Conservation (phyloP, 2,329 filamentous ascomycete genomes). For the Fusarium fracticaudum region DNA sequence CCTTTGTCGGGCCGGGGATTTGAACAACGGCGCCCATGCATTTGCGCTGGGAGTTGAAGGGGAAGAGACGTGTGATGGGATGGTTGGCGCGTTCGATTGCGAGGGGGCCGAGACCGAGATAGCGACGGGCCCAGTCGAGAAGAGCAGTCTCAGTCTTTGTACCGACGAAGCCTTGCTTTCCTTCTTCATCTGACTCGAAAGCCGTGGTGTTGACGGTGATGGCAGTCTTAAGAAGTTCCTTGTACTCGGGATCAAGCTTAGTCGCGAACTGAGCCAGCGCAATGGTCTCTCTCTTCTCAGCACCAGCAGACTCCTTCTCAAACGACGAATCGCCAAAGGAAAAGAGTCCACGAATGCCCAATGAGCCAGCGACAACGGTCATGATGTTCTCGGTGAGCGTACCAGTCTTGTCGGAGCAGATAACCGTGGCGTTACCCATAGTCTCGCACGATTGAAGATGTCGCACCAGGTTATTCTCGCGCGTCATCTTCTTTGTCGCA, state of each 20-base stretch:
- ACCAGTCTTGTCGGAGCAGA: conserved; percentile 72
- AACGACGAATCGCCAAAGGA: conserved; percentile 57
- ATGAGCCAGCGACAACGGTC: conserved; percentile 75
- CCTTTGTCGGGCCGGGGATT: conserved; percentile 47
- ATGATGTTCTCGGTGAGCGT: conserved; percentile 70
- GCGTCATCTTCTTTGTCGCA: conserved; percentile 73
- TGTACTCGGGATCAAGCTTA: conserved; percentile 26
- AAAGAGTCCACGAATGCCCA: conserved; percentile 24
- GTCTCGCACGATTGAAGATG: conserved; percentile 74
- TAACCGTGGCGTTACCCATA: conserved; percentile 77
- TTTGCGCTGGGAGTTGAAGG: conserved; percentile 63
- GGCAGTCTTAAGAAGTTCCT: conserved; percentile 37
- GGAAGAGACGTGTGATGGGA: conserved; percentile 59
- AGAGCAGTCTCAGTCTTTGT: conserved; percentile 67
- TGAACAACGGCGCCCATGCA: conserved; percentile 66
- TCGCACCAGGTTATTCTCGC: conserved; percentile 75
- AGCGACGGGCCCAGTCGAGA: conserved; percentile 59
- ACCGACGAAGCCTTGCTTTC: conserved; percentile 57
- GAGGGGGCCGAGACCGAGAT: conserved; percentile 59
- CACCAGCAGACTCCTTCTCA: conserved; percentile 33
- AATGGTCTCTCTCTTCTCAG: conserved; percentile 6
- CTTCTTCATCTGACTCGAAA: conserved; percentile 60
- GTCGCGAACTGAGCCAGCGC: conserved; percentile 13
- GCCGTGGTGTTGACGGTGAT: conserved; percentile 66
- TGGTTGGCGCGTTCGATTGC: conserved; percentile 57